Evolutionary conservation across 768 basidiomycete species (phyloP).

Genomic region (Pholiota microspora): DNA sequence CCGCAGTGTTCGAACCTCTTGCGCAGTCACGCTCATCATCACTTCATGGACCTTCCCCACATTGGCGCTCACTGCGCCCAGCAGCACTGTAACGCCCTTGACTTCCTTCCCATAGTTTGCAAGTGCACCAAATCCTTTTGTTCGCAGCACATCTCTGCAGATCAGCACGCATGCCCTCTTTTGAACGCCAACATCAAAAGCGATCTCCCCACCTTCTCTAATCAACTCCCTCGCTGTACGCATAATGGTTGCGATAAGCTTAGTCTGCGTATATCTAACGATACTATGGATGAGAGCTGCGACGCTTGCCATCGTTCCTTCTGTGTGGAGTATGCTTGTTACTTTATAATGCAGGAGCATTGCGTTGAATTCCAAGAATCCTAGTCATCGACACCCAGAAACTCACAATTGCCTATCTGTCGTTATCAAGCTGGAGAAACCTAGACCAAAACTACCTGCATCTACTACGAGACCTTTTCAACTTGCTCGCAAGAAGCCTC

Average conservation of each 20-base stretch:
- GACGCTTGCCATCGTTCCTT: constrained; percentile 52
- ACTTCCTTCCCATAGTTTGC: constrained; percentile 79
- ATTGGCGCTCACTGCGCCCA: constrained; percentile 70
- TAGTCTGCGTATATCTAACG: constrained; percentile 43
- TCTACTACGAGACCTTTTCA: neutral
- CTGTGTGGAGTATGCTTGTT: constrained; percentile 53
- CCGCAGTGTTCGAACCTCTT: neutral
- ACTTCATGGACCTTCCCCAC: constrained; percentile 34
- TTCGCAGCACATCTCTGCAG: constrained; percentile 56
- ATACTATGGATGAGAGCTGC: constrained; percentile 40
- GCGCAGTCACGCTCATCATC: constrained; percentile 7
- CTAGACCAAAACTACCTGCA: neutral
- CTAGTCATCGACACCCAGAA: constrained; percentile 65
- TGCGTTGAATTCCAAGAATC: constrained; percentile 12
- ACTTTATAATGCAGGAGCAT: neutral
- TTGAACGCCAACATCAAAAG: constrained; percentile 9
- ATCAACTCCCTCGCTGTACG: constrained; percentile 49
- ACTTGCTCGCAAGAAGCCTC: constrained; percentile 24
- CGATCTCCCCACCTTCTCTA: constrained; percentile 13
- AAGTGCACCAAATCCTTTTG: constrained; percentile 61
- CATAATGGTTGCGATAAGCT: constrained; percentile 50
- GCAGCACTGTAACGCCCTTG: constrained; percentile 55
- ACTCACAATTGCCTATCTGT: constrained; percentile 53
- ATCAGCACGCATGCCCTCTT: constrained; percentile 55
- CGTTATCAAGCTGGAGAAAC: constrained; percentile 19